Conservation (phyloP, 176 grass and related monocot species). For the Aegilops longissima region DNA sequence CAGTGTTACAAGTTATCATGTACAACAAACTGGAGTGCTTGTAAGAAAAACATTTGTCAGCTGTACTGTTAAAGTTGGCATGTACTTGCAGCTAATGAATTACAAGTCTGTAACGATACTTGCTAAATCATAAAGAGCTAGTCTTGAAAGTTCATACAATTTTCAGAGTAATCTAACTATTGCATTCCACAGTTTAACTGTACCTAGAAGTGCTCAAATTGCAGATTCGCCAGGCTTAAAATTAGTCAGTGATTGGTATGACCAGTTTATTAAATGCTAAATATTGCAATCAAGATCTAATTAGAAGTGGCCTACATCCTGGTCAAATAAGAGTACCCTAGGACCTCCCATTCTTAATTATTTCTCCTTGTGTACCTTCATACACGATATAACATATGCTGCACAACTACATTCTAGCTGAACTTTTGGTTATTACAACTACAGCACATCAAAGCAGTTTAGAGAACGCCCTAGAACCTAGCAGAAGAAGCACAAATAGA, state of each 20-base stretch:
- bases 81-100: neutral
- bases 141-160: neutral
- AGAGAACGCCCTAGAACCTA: neutral
- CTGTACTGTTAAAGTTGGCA: neutral
- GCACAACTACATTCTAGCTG: neutral
- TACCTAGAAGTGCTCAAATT: neutral
- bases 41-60: neutral
- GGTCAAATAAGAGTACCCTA: conserved; percentile 7
- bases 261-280: neutral
- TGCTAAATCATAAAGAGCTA: neutral
- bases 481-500: conserved; percentile 24
- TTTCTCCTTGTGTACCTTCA: conserved; percentile 10
- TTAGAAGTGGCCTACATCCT: conserved; percentile 1
- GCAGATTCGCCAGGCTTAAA: neutral
- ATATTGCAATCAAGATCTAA: neutral
- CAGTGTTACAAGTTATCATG: neutral
- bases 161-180: neutral
- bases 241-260: neutral
- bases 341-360: neutral
- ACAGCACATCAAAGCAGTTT: neutral
- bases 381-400: conserved; percentile 9
- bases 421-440: neutral
- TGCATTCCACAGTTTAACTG: conserved; percentile 2
- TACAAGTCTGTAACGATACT: neutral
- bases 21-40: neutral